Base-by-base conservation (phyloP, 169 alveolate genomes). In the Eimeria necatrix region DNA sequence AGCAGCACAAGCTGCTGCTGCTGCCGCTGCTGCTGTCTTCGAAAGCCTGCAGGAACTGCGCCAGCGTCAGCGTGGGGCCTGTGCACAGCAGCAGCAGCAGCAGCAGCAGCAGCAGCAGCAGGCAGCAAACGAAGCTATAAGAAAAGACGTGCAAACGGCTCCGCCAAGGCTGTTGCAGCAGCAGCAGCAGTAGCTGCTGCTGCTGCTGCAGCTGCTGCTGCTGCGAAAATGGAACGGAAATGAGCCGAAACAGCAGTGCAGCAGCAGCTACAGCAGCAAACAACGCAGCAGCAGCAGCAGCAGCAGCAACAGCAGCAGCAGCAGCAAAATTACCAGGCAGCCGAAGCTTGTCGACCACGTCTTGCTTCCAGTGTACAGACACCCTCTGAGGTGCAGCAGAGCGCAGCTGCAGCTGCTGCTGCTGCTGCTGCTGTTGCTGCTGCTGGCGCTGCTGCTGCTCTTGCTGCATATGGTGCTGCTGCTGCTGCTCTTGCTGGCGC, bases 261-360 rank as follows among this genome's bases (percentile, higher is more conserved):
- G 64, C 64, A 53, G 64, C 64, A 53, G 14, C 14, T 53, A 14
- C 64, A 53, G 64, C 7, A 14, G 64, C 64, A 9, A 53, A 53
- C 7, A 53, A 53, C 64, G 64, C 64, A 53, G 14, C 64, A 53
- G 64, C 64, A 53, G 64, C 64, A 53, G 64, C 64, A 53, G 64
- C 64, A 53, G 64, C 64, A 53, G 64, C 64, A 53, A 53, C 64
- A 53, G 64, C 64, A 53, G 64, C 64, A 53, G 64, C 64, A 53
- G 64, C 64, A 53, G 64, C 64, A 53, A 53, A 7, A 53, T 68
- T 68, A 68, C 93, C 93, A 7, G 93, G 93, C 6, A 86, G 64
- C 53, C 84, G 14, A 20, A 86, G 68, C 24, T 16, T 71, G 51
- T 86, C 48, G 16, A 86, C 93, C 8, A 86, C 83, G 2, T 64